Conservation (phyloP, 2,329 filamentous ascomycete genomes). For the Pyricularia pennisetigena region DNA sequence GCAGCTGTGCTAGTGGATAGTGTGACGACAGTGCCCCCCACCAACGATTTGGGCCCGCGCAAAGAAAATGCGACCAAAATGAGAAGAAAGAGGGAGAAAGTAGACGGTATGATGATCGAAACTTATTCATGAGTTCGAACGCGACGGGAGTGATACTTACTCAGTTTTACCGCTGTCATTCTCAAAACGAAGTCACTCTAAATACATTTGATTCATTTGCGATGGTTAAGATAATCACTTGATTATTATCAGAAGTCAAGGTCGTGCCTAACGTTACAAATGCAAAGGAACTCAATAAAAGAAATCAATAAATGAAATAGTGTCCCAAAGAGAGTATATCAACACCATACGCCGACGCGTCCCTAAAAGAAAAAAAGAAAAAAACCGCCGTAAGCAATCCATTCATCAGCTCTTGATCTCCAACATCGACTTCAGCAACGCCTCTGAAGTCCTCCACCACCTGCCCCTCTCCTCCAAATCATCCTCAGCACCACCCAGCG, state of each 20-base stretch:
- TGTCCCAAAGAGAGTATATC: background rate
- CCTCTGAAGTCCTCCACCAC: conserved; percentile 65
- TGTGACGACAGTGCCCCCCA: background rate
- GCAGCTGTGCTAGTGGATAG: background rate
- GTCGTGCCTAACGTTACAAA: too few relatives aligned
- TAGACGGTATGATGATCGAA: background rate
- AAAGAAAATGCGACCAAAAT: background rate
- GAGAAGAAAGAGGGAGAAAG: background rate
- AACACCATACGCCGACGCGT: background rate
- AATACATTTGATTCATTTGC: background rate
- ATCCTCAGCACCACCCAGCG: conserved; percentile 56
- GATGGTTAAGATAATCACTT: too few relatives aligned
- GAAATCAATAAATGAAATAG: too few relatives aligned
- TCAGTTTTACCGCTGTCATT: background rate
- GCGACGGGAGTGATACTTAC: background rate
- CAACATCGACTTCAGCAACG: conserved; percentile 50
- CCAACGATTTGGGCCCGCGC: background rate
- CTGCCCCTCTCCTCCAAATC: conserved; percentile 67
- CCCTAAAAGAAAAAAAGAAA: background rate
- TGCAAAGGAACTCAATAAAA: background rate
- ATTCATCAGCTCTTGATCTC: background rate
- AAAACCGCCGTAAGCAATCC: background rate
- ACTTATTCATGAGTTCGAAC: background rate
- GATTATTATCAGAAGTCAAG: too few relatives aligned
- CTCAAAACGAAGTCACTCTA: background rate